Conservation (phyloP, 1,284 basidiomycete genomes). For the Earliella scabrosa region DNA sequence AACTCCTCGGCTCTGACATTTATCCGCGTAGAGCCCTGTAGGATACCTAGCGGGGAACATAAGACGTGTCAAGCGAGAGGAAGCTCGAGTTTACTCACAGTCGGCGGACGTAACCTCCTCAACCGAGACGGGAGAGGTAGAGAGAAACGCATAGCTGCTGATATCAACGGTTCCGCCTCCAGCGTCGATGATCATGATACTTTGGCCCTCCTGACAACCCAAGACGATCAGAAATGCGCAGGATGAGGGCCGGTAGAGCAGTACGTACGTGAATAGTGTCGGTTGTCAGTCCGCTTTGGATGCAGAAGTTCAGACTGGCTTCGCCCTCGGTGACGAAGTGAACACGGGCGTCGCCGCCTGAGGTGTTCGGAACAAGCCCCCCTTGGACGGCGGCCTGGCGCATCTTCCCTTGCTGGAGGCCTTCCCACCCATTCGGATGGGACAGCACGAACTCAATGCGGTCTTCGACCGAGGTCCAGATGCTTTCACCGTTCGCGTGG, state of each 20-base stretch:
- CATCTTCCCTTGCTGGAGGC: constrained; percentile 44
- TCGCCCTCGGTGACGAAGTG: constrained; percentile 57
- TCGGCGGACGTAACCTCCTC: constrained; percentile 45
- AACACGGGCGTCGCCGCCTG: constrained; percentile 38
- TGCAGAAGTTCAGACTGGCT: constrained; percentile 52
- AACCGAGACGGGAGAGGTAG: constrained; percentile 27
- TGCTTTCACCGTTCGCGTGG: constrained; percentile 43
- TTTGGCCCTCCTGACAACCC: constrained; percentile 39
- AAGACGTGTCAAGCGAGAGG: neutral
- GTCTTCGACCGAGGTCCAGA: constrained; percentile 41
- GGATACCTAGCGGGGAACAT: constrained; percentile 24
- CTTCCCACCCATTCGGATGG: constrained; percentile 52
- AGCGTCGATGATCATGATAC: constrained; percentile 59
- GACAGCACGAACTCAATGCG: constrained; percentile 41
- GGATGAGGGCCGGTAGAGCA: neutral
- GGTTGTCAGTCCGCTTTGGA: constrained; percentile 41
- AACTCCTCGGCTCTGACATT: constrained; percentile 36
- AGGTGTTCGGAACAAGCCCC: constrained; percentile 35
- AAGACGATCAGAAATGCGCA: neutral
- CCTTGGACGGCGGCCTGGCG: constrained; percentile 41
- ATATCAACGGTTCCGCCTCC: constrained; percentile 62
- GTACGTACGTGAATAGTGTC: constrained; percentile 35
- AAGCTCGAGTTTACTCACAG: constrained; percentile 36
- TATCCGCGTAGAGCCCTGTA: constrained; percentile 32
- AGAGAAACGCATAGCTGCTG: constrained; percentile 47